Base-by-base conservation (phyloP, 2,329 filamentous ascomycete genomes). In the Trichoderma koningiopsis region DNA sequence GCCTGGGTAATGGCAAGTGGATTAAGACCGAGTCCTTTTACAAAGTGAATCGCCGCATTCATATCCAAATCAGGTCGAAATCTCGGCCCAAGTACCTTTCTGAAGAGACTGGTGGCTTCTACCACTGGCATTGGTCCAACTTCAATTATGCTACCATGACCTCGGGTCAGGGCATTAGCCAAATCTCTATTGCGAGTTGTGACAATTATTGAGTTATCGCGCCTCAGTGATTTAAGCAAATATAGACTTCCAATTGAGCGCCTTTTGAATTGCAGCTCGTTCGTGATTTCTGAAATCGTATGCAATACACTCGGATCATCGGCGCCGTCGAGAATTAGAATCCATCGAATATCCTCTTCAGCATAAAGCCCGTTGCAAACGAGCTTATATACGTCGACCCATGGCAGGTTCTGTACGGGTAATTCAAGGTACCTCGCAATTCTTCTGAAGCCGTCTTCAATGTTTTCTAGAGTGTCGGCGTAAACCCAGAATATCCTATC, bases 261-360 rank as follows among this genome's bases (percentile, higher is more conserved):
- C n/a, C 33, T 35, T 35, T 35, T 35, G 4, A 14, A 35, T 35
- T 1, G 1, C 33, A 35, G 33, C 5, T 14, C 11, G 13, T 14
- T 35, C 13, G 33, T 35, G 11, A 35, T 14, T 0, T 35, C 33
- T 5, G 33, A 13, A 13, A 13, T 29, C 4, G 1, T 52, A 8
- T 7, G 47, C 27, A 8, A 78, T 70, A 8, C 74, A 62, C 37
- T 58, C 14, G 37, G 37, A 71, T 81, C 73, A 70, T 81, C 79
- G 52, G 77, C 79, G 69, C 77, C 81, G 52, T 82, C 79, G 24
- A 82, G 73, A 57, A 82, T 71, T 35, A 81, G 72, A 16, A 77
- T 19, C 80, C 79, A 82, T 56, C 52, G 70, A 22, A 75, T 74
- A 49, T 77, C 74, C 37, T 55, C 61, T 57, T 75, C 71, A 31